phyloP scores from a whole-genome alignment of 2,329 filamentous ascomycete genomes.

The Phialocephala sp. region DNA sequence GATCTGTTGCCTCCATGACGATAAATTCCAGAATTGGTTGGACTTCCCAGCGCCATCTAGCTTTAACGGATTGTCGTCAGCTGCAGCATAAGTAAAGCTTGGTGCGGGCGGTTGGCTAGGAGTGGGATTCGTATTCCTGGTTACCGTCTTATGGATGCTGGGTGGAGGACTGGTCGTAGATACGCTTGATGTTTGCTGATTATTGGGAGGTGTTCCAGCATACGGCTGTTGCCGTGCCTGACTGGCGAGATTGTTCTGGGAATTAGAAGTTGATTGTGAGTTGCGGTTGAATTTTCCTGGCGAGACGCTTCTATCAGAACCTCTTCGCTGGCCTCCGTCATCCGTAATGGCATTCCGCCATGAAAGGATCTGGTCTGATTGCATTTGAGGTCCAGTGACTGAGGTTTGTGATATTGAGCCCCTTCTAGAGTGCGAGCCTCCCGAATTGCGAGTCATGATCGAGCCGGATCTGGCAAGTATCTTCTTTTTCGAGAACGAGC shows the following conservation, averaged over 20 bases:
- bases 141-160: slow-evolving; percentile 32
- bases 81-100: slow-evolving; percentile 56
- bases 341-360: slow-evolving; percentile 77
- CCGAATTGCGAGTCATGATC: slow-evolving; percentile 55
- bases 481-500: slow-evolving; percentile 67
- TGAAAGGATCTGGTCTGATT: slow-evolving; percentile 78
- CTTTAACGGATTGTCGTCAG: slow-evolving; percentile 48
- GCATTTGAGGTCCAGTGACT: slow-evolving; percentile 38
- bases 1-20: slow-evolving; percentile 51
- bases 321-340: slow-evolving; percentile 44
- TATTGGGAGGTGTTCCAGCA: slow-evolving; percentile 23
- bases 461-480: slow-evolving; percentile 40
- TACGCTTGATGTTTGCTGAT: slow-evolving; percentile 34
- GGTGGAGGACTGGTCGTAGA: slow-evolving; percentile 38
- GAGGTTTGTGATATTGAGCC: slow-evolving; percentile 48
- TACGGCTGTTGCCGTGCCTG: slow-evolving; percentile 40
- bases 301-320: slow-evolving; percentile 57
- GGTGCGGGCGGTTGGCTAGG: slow-evolving; percentile 55
- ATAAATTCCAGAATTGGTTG: slow-evolving; percentile 63
- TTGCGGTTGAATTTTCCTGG: slow-evolving; percentile 49
- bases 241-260: slow-evolving; percentile 38
- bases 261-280: slow-evolving; percentile 31
- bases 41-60: slow-evolving; percentile 49
- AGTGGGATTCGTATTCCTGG: slow-evolving; percentile 29
- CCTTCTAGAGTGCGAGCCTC: slow-evolving; percentile 48